Evolutionary conservation across 192 early-diverging fungal genomes (phyloP), one percentile per base, ranked within the genome.

Genomic region (Podochytrium sp.): DNA sequence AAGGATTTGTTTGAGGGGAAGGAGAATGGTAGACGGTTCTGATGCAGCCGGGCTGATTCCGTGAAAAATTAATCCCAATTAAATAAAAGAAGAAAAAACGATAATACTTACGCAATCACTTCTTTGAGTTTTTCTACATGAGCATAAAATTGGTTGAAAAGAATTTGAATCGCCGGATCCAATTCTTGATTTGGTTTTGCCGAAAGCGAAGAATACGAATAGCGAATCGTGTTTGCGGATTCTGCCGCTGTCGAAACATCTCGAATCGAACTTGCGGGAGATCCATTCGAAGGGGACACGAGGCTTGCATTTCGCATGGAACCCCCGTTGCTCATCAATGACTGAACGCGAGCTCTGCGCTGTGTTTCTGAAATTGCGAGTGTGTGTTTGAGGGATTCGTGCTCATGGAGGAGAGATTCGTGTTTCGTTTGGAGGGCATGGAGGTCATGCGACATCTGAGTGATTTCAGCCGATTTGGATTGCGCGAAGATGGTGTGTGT

Each of bases 1-100:
- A 16, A 71, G 57, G 40, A 71, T 27, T 57, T 57, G 53, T 71
- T 71, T 71, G 1, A 71, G 56, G 30, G 69, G 69, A 23, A 59
- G 30, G 25, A 71, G 56, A 37, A 71, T 57, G 3, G 41, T n/a
- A 2, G 63, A 20, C 14, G 63, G 40, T 16, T 41, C 38, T 55
- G 5, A 27, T 6, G 52, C 52, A 27, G 52, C 52, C 5, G n/a
- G 52, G 23, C 18, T 4, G 52, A 23, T 27, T 55, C 4, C 29
- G 52, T 18, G 52, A n/a, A n/a, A n/a, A n/a, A n/a, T n/a, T n/a
- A n/a, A n/a, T n/a, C n/a, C n/a, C n/a, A n/a, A n/a, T n/a, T n/a
- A n/a, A n/a, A n/a, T n/a, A n/a, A n/a, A n/a, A n/a, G n/a, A n/a
- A n/a, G n/a, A n/a, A n/a, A n/a, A n/a, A n/a, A n/a, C n/a, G n/a